Evolutionary conservation across 768 basidiomycete genomes (phyloP), one percentile per base, ranked within the genome.

Genomic region (Boletus sensibilis): DNA sequence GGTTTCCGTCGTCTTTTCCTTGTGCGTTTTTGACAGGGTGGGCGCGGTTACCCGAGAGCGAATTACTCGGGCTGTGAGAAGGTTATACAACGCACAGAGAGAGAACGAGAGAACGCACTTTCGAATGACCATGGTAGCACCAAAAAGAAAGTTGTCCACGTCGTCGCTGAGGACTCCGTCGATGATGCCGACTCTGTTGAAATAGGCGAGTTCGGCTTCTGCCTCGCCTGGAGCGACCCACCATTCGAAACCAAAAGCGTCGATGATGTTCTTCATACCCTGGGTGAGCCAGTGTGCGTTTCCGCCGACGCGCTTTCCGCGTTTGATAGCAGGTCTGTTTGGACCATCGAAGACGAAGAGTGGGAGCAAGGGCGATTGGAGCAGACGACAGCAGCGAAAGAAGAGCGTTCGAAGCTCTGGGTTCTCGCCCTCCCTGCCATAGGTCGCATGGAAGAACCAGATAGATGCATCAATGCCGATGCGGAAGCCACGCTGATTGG

Each of bases 291-390:
- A 87, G 63, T 87, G 82, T 43, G 70, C 75, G 8, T 81, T 79
- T 39, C 80, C 81, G 38, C 82, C 81, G 31, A 90, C 82, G 38
- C 81, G 80, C 73, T 90, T 90, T 2, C 86, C 87, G 35, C 90
- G 81, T 74, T 97, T 97, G 60, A 88, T 71, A 21, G 83, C 81
- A 4, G 94, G 94, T 58, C 94, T 82, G 57, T 86, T 82, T 0
- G 90, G 90, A 0, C 94, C 94, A 71, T 97, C 93, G 66, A 96
- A 97, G 5, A 96, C 90, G 69, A 96, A 95, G 13, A 97, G 79
- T 0, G 92, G 92, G 12, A 94, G 79, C 60, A 96, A 85, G 0
- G 94, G 92, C 6, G 85, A 79, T 53, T 79, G 82, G 70, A 91
- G 82, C 3, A 97, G 80, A 23, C 82, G 83, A 38, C 87, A 84